Evolutionary conservation across 768 basidiomycete genomes (phyloP).

Genomic region (Chlorophyllum brunneum): DNA sequence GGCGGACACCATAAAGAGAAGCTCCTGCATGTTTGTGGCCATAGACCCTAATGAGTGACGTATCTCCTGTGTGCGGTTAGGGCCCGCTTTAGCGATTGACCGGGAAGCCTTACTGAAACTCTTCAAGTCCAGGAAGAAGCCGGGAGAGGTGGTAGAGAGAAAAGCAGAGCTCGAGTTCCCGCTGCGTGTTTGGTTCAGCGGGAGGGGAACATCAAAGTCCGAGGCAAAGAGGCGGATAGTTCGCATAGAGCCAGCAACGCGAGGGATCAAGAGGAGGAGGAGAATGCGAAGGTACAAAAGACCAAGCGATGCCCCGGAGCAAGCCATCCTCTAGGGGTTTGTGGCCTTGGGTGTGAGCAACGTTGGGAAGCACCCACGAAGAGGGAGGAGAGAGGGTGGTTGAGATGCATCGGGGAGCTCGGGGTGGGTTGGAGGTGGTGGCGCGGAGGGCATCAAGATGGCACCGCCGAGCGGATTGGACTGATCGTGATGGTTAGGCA

Average conservation of each 20-base stretch:
- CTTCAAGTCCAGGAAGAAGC: constrained; percentile 1
- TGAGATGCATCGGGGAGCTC: constrained; percentile 10
- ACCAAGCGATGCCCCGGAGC: not conserved
- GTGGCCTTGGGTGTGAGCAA: not conserved
- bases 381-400: not conserved
- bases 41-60: constrained; percentile 1
- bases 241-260: constrained; percentile 8
- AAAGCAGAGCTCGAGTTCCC: not conserved
- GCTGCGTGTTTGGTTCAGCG: not conserved
- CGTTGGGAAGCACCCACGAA: not conserved
- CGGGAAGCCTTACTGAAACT: not conserved
- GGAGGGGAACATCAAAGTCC: not conserved
- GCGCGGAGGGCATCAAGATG: not conserved
- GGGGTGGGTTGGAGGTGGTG: not conserved
- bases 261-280: not conserved
- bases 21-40: not conserved
- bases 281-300: not conserved
- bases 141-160: not conserved
- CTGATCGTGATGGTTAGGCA: too few species aligned
- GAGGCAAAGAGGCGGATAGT: not conserved
- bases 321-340: not conserved
- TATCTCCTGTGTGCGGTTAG: not conserved
- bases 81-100: not conserved
- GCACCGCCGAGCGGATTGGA: too few species aligned
- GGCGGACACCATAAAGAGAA: constrained; percentile 4